A percentile compares a stretch with the other conserved stretches of the same genome.
Conservation (phyloP, 257 asterid species). For the Fraxinus anomala region DNA sequence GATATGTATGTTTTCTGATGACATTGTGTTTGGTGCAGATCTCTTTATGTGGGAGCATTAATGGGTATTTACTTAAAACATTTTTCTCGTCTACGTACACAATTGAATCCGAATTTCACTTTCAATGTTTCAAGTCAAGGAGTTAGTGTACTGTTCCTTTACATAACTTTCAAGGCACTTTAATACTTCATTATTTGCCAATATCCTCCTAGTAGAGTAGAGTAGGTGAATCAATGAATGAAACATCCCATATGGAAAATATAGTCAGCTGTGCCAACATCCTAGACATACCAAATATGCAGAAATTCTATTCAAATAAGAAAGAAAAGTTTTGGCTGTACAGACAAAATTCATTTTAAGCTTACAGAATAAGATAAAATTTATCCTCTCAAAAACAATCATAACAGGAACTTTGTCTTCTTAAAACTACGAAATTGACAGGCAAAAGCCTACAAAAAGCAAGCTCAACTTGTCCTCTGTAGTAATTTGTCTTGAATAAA, state of each 20-base stretch:
- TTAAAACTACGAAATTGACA: background rate
- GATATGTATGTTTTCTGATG: too few relatives aligned
- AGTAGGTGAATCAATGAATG: too few relatives aligned
- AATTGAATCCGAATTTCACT: constrained; percentile 32
- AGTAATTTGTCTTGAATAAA: constrained; percentile 26
- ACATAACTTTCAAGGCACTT: constrained; percentile 12
- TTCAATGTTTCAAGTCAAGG: constrained; percentile 28
- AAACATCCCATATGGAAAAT: too few relatives aligned
- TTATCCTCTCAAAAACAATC: constrained; percentile 8
- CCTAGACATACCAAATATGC: background rate
- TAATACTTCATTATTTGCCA: too few relatives aligned
- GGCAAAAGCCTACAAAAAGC: constrained; percentile 25
- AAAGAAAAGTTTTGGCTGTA: background rate
- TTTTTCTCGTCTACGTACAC: constrained; percentile 18
- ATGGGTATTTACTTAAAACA: background rate
- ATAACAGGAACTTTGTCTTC: constrained; percentile 12
- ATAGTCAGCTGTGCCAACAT: background rate
- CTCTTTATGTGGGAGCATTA: too few relatives aligned
- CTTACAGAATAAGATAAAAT: background rate
- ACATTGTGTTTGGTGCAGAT: too few relatives aligned
- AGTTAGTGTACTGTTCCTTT: constrained; percentile 53
- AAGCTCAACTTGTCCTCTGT: constrained; percentile 24
- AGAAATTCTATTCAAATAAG: background rate
- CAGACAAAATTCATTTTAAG: background rate
- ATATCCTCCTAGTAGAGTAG: too few relatives aligned